A percentile compares a stretch with the other conserved stretches of the same genome.
Evolutionary conservation across 2,329 filamentous ascomycete genomes (phyloP).

Genomic region (Uncinocarpus reesii): DNA sequence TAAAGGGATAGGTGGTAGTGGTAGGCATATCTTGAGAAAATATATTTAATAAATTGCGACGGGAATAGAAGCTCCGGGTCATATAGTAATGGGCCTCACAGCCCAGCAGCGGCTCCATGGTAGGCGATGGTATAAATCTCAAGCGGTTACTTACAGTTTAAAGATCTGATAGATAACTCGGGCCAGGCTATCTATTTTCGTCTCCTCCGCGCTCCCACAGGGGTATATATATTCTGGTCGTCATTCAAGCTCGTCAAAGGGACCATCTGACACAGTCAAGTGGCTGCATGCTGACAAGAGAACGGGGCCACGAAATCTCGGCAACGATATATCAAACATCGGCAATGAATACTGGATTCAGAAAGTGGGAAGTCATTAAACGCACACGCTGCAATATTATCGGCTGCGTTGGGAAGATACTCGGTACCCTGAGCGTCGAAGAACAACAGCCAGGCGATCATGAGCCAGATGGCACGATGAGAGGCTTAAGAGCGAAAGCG

Average conservation of each 20-base stretch:
- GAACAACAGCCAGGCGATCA: neutral
- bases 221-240: neutral
- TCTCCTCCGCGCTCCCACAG: neutral
- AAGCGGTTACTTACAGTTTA: conserved; percentile 8
- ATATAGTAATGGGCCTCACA: conserved; percentile 6
- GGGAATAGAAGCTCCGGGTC: conserved; percentile 3
- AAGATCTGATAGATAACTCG: neutral
- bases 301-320: conserved; percentile 3
- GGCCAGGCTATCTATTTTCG: neutral
- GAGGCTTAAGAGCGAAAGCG: conserved; percentile 6
- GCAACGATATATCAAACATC: conserved; percentile 4
- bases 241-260: neutral
- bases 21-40: conserved; percentile 10
- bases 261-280: neutral
- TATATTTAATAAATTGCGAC: conserved; percentile 13
- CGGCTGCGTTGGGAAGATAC: neutral
- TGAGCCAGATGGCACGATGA: neutral
- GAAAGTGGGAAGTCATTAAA: neutral
- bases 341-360: conserved; percentile 11
- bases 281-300: neutral
- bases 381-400: neutral
- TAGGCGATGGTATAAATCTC: neutral
- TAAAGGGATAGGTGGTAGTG: conserved; percentile 8
- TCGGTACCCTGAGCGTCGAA: neutral
- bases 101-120: conserved; percentile 5